A percentile compares a stretch with the other conserved stretches of the same genome.
Evolutionary conservation across 2,329 filamentous ascomycete genomes (phyloP).

Genomic region (Erysiphe pulchra): DNA sequence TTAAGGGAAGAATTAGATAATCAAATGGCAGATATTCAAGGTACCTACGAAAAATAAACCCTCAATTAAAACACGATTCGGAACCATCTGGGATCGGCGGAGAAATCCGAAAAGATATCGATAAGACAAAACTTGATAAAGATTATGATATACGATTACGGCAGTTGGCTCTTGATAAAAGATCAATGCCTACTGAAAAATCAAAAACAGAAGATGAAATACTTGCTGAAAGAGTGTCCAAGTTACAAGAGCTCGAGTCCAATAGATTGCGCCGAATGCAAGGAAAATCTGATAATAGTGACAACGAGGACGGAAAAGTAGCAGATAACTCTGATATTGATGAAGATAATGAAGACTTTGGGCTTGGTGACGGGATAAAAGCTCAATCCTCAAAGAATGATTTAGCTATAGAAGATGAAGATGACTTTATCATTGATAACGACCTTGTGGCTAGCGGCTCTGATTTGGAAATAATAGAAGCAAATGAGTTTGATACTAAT

Average conservation of each 20-base stretch:
- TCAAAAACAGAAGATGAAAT: conserved; percentile 83
- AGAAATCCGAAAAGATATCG: conserved; percentile 17
- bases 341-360: conserved; percentile 29
- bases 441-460: conserved; percentile 67
- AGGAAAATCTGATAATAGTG: conserved; percentile 46
- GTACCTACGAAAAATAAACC: conserved; percentile 33
- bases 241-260: conserved; percentile 58
- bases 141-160: conserved; percentile 71
- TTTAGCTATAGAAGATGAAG: conserved; percentile 69
- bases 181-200: conserved; percentile 62
- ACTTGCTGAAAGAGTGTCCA: conserved; percentile 48
- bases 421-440: conserved; percentile 78
- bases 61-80: conserved; percentile 16
- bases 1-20: conserved; percentile 63
- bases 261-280: conserved; percentile 68
- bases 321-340: conserved; percentile 14
- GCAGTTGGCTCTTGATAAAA: conserved; percentile 59
- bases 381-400: conserved; percentile 21
- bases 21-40: conserved; percentile 51
- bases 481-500: conserved; percentile 9
- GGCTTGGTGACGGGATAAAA: conserved; percentile 32
- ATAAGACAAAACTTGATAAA: conserved; percentile 47
- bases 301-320: conserved; percentile 28
- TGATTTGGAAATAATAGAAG: conserved; percentile 25
- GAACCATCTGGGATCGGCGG: neutral